These are phyloP conservation scores for Candida nitratophila DNA, from an alignment of 805 yeast genomes.

Conservation along the genomic window DNA sequence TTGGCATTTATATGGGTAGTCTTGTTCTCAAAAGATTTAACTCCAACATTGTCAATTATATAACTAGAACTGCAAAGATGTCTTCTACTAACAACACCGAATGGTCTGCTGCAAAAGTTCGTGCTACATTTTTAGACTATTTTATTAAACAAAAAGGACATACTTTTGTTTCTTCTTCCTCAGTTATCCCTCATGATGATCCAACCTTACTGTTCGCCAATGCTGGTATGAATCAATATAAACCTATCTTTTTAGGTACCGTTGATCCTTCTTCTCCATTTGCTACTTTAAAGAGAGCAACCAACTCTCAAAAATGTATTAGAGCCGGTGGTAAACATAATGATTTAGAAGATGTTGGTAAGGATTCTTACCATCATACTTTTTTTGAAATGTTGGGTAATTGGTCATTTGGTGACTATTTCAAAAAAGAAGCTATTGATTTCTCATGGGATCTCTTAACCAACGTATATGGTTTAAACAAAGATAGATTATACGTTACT, in stretches of 20 bases:
- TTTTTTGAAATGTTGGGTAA: constrained; percentile 99
- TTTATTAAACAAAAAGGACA: constrained; percentile 59
- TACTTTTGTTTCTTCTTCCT: constrained; percentile 83
- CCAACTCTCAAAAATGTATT: constrained; percentile 95
- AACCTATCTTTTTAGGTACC: constrained; percentile 94
- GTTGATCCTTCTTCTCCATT: constrained; percentile 93
- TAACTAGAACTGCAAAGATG: constrained; percentile 1
- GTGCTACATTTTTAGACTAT: constrained; percentile 79
- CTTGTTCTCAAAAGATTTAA: not conserved
- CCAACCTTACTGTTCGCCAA: constrained; percentile 95
- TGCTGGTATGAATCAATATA: constrained; percentile 99
- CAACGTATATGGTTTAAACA: constrained; percentile 69
- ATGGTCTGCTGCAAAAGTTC: constrained; percentile 48
- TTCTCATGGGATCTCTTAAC: constrained; percentile 93
- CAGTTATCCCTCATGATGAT: constrained; percentile 96
- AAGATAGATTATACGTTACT: constrained; percentile 83
- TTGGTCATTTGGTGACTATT: constrained; percentile 99
- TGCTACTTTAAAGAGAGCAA: constrained; percentile 78
- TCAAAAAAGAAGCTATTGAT: constrained; percentile 86
- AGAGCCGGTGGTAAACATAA: constrained; percentile 99
- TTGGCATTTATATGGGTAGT: not conserved
- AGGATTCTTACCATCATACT: constrained; percentile 96
- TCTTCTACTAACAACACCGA: constrained; percentile 13
- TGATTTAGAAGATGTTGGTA: constrained; percentile 97
- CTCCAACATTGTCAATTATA: not conserved